Evolutionary conservation across 2,329 filamentous ascomycete species (phyloP), one percentile per base, ranked within the genome.

Genomic region (Trichoderma polysporum): DNA sequence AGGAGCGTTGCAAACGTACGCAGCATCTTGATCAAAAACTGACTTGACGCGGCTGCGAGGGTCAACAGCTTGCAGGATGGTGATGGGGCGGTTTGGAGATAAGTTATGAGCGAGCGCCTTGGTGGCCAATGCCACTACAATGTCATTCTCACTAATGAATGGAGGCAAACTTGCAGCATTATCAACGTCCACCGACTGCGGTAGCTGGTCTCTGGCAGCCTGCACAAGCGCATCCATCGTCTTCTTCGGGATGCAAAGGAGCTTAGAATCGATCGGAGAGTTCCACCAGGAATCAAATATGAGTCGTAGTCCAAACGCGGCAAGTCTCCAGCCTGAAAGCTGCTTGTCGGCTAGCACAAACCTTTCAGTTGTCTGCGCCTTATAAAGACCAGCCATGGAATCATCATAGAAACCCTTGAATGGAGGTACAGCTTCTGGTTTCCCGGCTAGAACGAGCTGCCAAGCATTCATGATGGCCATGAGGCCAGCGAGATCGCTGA

Each of bases 71-170:
- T 65, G 62, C 1, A 65, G 8, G 10, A 37, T 39, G 1, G 53
- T 58, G 12, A 65, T 37, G 2, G 52, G 39, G 17, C 53, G 52
- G 6, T n/a, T 25, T 1, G 39, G 35, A 10, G 52, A 17, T 5
- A 58, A 25, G 2, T 9, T 31, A 3, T 35, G 29, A 2, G 53
- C 53, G 52, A 39, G 4, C 8, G 33, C 19, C 27, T 58, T 45
- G 0, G 31, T 50, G 25, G 19, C 22, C 31, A 47, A 56, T 19
- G 52, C 62, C 7, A 57, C 39, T 5, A 58, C n/a, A 12, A 65
- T 45, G 25, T 65, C 62, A 9, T 54, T 54, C n/a, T 65, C 62
- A 13, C 62, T 65, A 22, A 65, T 58, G 25, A 58, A 65, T 12
- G 9, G 1, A 12, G 49, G 6, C 6, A 22, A 39, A 19, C 12